A percentile compares a stretch with the other conserved stretches of the same genome.
These are phyloP conservation scores for Blastobotrys americana DNA, from an alignment of 805 yeast genomes.

Conservation along the genomic window DNA sequence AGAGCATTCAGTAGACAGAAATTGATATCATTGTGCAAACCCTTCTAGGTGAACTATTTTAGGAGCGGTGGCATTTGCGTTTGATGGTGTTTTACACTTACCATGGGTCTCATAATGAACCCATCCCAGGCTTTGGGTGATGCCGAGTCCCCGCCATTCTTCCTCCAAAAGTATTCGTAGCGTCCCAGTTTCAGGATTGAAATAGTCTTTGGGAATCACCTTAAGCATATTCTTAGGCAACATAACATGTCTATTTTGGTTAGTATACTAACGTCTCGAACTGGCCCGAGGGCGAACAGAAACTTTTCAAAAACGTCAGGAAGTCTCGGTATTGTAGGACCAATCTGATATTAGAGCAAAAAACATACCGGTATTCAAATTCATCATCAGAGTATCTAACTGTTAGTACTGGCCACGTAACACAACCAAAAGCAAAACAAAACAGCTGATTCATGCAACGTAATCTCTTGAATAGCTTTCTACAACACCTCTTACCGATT, in stretches of 20 bases:
- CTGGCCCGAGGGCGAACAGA: background rate
- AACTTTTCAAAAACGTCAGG: background rate
- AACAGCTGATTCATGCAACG: too few relatives aligned
- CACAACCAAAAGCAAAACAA: background rate
- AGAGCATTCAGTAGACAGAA: background rate
- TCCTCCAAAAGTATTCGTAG: conserved; percentile 84
- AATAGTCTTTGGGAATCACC: conserved; percentile 88
- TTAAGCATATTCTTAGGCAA: conserved; percentile 93
- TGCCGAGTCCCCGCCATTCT: conserved; percentile 98
- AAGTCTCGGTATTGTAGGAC: background rate
- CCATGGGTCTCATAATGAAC: conserved; percentile 91
- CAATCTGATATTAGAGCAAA: background rate
- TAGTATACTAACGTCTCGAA: background rate
- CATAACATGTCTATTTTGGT: conserved; percentile 77
- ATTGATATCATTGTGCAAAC: too few relatives aligned
- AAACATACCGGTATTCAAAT: conserved; percentile 61
- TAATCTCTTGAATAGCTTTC: background rate
- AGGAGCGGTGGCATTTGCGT: too few relatives aligned
- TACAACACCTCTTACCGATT: conserved; percentile 42
- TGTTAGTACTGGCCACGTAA: conserved; percentile 4
- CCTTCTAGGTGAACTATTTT: too few relatives aligned
- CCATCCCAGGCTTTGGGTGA: conserved; percentile 97
- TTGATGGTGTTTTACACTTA: conserved; percentile 15
- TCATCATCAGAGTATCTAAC: conserved; percentile 79
- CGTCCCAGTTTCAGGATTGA: conserved; percentile 89